Percentiles rank a stretch among this genome's conserved stretches.
phyloP scores from a whole-genome alignment of 805 yeast species.

The Saccharomycopsis microspora region DNA sequence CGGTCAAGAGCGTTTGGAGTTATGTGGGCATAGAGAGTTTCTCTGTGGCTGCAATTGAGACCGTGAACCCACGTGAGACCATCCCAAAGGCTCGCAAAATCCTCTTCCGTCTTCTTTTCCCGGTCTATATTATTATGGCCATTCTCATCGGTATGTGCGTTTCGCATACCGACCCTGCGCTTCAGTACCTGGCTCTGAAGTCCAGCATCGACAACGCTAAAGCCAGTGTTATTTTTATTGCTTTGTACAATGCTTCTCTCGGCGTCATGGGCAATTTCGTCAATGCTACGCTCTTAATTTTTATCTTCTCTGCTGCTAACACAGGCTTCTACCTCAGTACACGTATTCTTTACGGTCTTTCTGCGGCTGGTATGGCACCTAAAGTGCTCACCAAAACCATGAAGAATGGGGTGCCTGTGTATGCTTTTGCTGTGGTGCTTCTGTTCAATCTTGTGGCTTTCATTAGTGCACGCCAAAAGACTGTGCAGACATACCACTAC shows the following conservation, averaged over 20 bases:
- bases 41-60: constrained; percentile 67
- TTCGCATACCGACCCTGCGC: constrained; percentile 40
- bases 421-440: constrained; percentile 28
- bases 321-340: constrained; percentile 36
- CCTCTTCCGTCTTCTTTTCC: constrained; percentile 51
- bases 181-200: constrained; percentile 24
- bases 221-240: constrained; percentile 10
- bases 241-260: constrained; percentile 10
- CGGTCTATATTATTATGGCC: constrained; percentile 41
- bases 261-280: constrained; percentile 10
- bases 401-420: constrained; percentile 34
- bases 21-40: constrained; percentile 60
- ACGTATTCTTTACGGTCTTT: constrained; percentile 31
- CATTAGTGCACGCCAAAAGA: constrained; percentile 29
- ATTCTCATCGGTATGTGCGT: constrained; percentile 61
- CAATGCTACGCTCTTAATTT: constrained; percentile 10
- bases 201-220: background rate
- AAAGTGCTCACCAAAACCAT: constrained; percentile 29
- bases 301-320: constrained; percentile 25
- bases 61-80: constrained; percentile 53
- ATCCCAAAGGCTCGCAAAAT: constrained; percentile 63
- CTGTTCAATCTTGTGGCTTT: constrained; percentile 30
- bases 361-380: constrained; percentile 35
- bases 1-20: constrained; percentile 49
- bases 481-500: constrained; percentile 29